Conservation (phyloP, 1,284 basidiomycete species). For the Schizophyllum commune region DNA sequence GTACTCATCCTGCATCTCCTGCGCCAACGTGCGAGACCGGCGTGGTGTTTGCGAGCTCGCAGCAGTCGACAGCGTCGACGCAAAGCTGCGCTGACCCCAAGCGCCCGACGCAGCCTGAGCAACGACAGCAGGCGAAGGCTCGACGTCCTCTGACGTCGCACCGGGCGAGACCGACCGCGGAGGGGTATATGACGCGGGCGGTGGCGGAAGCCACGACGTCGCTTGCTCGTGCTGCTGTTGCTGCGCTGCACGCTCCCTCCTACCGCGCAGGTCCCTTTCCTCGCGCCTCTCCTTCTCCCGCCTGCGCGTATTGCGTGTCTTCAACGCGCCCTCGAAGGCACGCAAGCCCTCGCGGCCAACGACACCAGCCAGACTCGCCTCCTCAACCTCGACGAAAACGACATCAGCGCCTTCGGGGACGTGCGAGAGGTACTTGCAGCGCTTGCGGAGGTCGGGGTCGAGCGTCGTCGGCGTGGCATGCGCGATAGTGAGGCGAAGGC, state of each 20-base stretch:
- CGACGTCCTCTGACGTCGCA: neutral
- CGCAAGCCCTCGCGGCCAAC: constrained; percentile 54
- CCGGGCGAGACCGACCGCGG: constrained; percentile 11
- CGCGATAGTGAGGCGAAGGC: constrained; percentile 74
- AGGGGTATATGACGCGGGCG: constrained; percentile 11
- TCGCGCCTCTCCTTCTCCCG: constrained; percentile 77
- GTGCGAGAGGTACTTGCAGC: constrained; percentile 94
- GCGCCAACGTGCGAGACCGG: constrained; percentile 10
- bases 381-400: constrained; percentile 87
- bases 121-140: constrained; percentile 17
- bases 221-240: constrained; percentile 8
- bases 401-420: constrained; percentile 90
- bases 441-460: constrained; percentile 86
- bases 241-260: constrained; percentile 56
- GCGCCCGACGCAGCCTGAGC: constrained; percentile 37
- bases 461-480: constrained; percentile 72
- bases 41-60: constrained; percentile 15
- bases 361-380: constrained; percentile 44
- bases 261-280: constrained; percentile 69
- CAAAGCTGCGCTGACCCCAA: constrained; percentile 76
- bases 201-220: constrained; percentile 8
- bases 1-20: constrained; percentile 52
- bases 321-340: constrained; percentile 70
- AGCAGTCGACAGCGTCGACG: constrained; percentile 56
- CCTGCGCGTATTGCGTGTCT: constrained; percentile 65